Base-by-base conservation (phyloP, 768 basidiomycete genomes). In the Clavaria fumosa region DNA sequence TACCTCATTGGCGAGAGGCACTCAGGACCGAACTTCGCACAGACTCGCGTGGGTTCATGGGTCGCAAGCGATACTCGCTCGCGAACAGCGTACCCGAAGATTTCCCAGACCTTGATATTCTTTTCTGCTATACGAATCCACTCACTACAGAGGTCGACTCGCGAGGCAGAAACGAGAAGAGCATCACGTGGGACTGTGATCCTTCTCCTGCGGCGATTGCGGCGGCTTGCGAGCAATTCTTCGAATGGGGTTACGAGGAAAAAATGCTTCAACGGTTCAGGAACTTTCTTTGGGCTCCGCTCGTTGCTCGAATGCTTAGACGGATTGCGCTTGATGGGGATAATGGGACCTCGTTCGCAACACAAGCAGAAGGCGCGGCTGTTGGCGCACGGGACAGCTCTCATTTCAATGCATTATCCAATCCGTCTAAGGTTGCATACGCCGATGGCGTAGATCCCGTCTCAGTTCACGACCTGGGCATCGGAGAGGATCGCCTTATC, bases 171-270 rank as follows among this genome's bases (percentile, higher is more conserved):
- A 53, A 58, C 23, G 57, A 61, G 23, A 45, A 58, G 35, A 53
- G 47, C 41, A 52, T 65, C 19, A 66, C 59, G 0, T 69, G 67
- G 61, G 52, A 62, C 2, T 65, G 59, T 39, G 81, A 86, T 42
- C 78, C 80, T 0, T 72, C 79, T 46, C 58, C 85, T 1, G 69
- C 67, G 11, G 72, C 69, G 38, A 68, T 91, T 11, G 88, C 90
- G 0, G 69, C 61, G 7, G 63, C 77, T 3, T 91, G 88, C 59
- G 90, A 95, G 54, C 65, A 76, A 33, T 81, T 77, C 52, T 93
- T 93, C 44, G 89, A 91, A 51, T 95, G 89, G 89, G 89, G 89
- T 0, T 76, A 84, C 35, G 76, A 67, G 47, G 79, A 85, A 34
- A 63, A 74, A 2, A 84, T 93, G 39, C 67, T 83, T 45, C 84